Conservation (phyloP, 129 eudicot species). For the Saussurea involucrata region DNA sequence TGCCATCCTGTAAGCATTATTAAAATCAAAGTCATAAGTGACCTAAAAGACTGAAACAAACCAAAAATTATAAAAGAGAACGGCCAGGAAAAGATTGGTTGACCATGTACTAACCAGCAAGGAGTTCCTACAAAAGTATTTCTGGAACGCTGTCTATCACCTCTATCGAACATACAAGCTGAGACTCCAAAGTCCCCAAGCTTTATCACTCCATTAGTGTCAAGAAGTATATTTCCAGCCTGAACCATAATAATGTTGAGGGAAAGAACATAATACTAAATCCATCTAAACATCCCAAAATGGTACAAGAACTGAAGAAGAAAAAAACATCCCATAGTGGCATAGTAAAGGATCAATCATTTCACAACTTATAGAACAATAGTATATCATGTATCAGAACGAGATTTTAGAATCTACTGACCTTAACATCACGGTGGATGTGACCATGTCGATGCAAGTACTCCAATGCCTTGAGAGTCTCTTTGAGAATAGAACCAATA, state of each 20-base stretch:
- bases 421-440: constrained; percentile 99
- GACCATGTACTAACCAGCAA: constrained; percentile 66
- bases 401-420: constrained; percentile 21
- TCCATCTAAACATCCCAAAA: neutral
- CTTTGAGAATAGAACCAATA: constrained; percentile 76
- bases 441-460: constrained; percentile 93
- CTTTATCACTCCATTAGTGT: constrained; percentile 84
- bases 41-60: neutral
- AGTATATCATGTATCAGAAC: neutral
- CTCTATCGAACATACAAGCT: constrained; percentile 95
- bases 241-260: constrained; percentile 29
- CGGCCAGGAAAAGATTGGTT: neutral
- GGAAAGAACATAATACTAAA: neutral
- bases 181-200: constrained; percentile 99
- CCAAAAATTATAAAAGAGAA: neutral
- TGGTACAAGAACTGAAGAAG: neutral
- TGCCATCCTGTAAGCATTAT: constrained; percentile 75
- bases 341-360: neutral
- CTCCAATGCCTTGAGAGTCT: constrained; percentile 92
- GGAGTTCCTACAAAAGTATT: constrained; percentile 99
- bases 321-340: neutral
- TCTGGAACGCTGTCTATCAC: constrained; percentile 95
- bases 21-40: neutral
- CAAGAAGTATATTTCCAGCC: constrained; percentile 98
- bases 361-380: neutral